Evolutionary conservation across 208 protist genomes (phyloP).

Genomic region (Wallacemonas collosoma): DNA sequence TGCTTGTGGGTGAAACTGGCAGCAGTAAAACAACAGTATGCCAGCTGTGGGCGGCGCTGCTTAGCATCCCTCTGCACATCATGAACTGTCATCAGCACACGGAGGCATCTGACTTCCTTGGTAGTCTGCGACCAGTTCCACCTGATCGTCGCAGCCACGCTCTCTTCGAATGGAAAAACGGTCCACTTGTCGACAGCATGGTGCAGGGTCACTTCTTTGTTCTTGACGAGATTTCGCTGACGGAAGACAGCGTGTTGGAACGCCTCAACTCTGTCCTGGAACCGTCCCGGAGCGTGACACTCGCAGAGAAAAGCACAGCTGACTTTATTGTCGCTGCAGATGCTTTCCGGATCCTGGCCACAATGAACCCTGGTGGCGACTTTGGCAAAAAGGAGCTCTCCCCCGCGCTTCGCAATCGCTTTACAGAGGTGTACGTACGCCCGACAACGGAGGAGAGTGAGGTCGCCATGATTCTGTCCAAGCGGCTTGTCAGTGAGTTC

Average conservation of each 20-base stretch:
- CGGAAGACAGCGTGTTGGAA: constrained; percentile 99
- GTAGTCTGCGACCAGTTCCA: constrained; percentile 86
- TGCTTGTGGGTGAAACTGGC: constrained; percentile 99
- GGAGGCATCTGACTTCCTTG: constrained; percentile 99
- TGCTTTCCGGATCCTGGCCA: constrained; percentile 98
- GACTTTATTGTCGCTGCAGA: constrained; percentile 84
- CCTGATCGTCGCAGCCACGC: constrained; percentile 74
- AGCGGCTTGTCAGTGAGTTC: constrained; percentile 58
- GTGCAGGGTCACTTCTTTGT: constrained; percentile 97
- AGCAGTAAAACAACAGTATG: constrained; percentile 99
- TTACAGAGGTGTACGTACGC: constrained; percentile 99
- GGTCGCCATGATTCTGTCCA: constrained; percentile 92
- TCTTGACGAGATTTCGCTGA: constrained; percentile 99
- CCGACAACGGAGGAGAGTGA: constrained; percentile 90
- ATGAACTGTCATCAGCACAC: constrained; percentile 99
- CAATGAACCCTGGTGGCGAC: constrained; percentile 99
- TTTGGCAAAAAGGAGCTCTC: constrained; percentile 99
- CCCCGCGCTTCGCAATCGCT: constrained; percentile 99
- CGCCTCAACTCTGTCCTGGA: constrained; percentile 99
- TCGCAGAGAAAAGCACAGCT: constrained; percentile 97
- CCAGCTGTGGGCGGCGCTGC: constrained; percentile 93
- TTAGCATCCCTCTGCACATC: constrained; percentile 91
- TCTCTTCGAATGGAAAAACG: constrained; percentile 99
- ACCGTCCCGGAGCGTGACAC: constrained; percentile 92
- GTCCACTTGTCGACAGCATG: constrained; percentile 99